Evolutionary conservation across 2,329 filamentous ascomycete species (phyloP).

Genomic region (Aspergillus udagawae): DNA sequence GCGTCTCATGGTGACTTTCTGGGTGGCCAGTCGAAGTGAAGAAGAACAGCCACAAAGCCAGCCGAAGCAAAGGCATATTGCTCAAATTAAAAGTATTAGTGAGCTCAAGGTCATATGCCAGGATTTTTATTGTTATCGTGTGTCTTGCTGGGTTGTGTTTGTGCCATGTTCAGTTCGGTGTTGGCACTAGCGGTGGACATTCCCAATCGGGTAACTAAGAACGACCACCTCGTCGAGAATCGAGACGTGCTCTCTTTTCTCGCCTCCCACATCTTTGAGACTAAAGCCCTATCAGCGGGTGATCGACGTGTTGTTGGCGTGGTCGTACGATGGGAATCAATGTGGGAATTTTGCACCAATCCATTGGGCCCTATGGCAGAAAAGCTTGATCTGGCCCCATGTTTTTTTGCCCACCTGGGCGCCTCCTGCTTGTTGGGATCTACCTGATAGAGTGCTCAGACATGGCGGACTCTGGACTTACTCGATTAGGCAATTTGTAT

Average conservation of each 20-base stretch:
- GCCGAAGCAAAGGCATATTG: neutral
- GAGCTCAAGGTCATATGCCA: neutral
- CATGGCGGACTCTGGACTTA: neutral
- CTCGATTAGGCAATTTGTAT: neutral
- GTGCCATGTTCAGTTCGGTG: neutral
- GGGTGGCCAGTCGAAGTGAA: neutral
- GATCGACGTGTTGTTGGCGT: neutral
- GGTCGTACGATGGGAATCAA: neutral
- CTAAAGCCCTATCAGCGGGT: neutral
- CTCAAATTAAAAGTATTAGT: neutral
- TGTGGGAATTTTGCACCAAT: neutral
- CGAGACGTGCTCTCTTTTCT: neutral
- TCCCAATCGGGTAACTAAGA: slow-evolving; percentile 4
- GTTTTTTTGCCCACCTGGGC: neutral
- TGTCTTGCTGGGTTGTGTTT: neutral
- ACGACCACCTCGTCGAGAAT: neutral
- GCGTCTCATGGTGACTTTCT: neutral
- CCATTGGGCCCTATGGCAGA: neutral
- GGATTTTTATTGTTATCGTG: neutral
- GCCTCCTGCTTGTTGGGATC: neutral
- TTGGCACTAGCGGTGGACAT: slow-evolving; percentile 1
- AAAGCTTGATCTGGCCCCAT: neutral
- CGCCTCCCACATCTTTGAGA: neutral
- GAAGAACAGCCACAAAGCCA: neutral
- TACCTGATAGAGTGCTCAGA: neutral